Evolutionary conservation across 306 rosid genomes (phyloP).

Genomic region (Dryas octopetala): DNA sequence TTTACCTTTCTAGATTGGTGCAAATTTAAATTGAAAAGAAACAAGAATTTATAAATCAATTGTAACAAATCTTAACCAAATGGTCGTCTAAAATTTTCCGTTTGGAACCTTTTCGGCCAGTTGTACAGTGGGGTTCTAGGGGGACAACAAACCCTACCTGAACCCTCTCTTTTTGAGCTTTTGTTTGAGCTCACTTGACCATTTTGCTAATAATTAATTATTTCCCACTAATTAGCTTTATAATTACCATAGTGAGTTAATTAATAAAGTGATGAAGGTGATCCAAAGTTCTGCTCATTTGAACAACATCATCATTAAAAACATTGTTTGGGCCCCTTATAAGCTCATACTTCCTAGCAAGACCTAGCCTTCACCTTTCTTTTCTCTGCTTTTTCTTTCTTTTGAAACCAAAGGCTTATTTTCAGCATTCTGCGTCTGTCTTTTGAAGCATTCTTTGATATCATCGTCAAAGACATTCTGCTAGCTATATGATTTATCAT

Average conservation of each 20-base stretch:
- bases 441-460: constrained; percentile 15
- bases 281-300: constrained; percentile 15
- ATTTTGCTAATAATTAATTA: constrained; percentile 26
- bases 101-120: neutral
- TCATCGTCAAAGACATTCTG: constrained; percentile 19
- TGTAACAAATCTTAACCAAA: neutral
- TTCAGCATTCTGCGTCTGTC: neutral
- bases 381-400: neutral
- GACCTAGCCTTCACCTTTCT: neutral
- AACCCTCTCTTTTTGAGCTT: constrained; percentile 13
- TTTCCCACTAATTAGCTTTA: neutral
- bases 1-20: rapidly evolving
- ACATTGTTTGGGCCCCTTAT: constrained; percentile 10
- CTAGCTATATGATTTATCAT: neutral
- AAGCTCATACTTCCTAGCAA: neutral
- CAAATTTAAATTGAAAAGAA: too few species aligned
- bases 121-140: constrained; percentile 4
- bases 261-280: constrained; percentile 17
- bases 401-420: neutral
- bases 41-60: neutral
- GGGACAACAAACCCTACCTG: constrained; percentile 20
- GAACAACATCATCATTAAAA: constrained; percentile 26
- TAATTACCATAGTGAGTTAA: neutral
- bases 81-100: neutral
- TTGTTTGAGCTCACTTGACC: constrained; percentile 16